phyloP scores from a whole-genome alignment of 176 grass and related monocot species.

The Musa troglodytarum region DNA sequence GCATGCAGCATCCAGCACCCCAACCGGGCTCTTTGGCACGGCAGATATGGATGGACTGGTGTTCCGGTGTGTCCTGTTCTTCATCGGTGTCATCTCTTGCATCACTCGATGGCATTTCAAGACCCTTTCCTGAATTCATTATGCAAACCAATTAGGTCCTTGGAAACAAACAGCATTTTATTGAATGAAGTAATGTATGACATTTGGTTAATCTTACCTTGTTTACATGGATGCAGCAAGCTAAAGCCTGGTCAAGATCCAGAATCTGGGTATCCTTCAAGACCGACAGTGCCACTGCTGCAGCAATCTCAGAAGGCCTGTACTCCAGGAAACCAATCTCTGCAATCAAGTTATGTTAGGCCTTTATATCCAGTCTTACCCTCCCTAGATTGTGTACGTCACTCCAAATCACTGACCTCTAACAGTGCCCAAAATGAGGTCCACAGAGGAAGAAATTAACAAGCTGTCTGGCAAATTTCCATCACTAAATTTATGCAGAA shows the following conservation, averaged over 20 bases:
- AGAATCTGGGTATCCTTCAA: constrained; percentile 30
- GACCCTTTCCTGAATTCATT: constrained; percentile 41
- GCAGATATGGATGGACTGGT: constrained; percentile 16
- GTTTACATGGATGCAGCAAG: constrained; percentile 44
- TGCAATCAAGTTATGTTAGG: constrained; percentile 26
- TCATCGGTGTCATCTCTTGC: constrained; percentile 37
- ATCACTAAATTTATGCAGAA: constrained; percentile 38
- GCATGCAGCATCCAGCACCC: constrained; percentile 53
- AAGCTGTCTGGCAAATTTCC: constrained; percentile 27
- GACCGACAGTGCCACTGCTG: constrained; percentile 33
- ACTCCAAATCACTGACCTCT: constrained; percentile 35
- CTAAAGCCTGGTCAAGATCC: constrained; percentile 24
- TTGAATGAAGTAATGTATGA: not conserved
- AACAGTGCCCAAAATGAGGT: constrained; percentile 43
- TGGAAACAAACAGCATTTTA: not conserved
- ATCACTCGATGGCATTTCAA: constrained; percentile 56
- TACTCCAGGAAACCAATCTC: constrained; percentile 59
- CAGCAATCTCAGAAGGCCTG: constrained; percentile 79
- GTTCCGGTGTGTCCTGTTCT: constrained; percentile 27
- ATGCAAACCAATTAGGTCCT: not conserved
- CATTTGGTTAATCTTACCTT: constrained; percentile 33
- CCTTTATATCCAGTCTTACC: not conserved
- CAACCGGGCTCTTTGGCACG: constrained; percentile 49
- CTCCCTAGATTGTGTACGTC: not conserved
- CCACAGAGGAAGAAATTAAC: constrained; percentile 23